A percentile compares a stretch with the other conserved stretches of the same genome.
phyloP scores from a whole-genome alignment of 1,284 basidiomycete species.

The Mycena citricolor region DNA sequence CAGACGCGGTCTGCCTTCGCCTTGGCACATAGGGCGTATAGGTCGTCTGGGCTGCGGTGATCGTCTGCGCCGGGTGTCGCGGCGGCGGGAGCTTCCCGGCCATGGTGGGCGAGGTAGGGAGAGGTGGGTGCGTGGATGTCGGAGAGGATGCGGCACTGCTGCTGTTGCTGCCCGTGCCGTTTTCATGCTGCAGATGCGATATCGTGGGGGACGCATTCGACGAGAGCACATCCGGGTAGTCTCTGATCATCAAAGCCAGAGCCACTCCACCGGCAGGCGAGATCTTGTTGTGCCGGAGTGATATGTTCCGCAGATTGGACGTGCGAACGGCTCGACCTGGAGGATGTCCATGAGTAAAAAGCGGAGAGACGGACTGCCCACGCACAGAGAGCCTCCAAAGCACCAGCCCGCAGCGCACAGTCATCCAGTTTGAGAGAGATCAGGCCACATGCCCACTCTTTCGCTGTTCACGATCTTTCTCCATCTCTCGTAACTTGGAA shows the following conservation, averaged over 20 bases:
- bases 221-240: constrained; percentile 82
- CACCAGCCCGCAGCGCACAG: constrained; percentile 69
- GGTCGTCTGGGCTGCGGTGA: constrained; percentile 59
- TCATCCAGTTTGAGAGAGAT: constrained; percentile 84
- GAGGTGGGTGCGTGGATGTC: too few relatives aligned
- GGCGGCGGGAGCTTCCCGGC: constrained; percentile 61
- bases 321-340: constrained; percentile 79
- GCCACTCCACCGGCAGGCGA: constrained; percentile 81
- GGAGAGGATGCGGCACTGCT: too few relatives aligned
- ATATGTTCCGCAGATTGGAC: constrained; percentile 83
- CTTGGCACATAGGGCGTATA: constrained; percentile 81
- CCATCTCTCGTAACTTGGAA: not conserved
- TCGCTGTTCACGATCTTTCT: not conserved
- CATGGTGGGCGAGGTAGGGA: too few relatives aligned
- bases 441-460: constrained; percentile 57
- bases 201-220: too few relatives aligned
- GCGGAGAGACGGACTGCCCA: constrained; percentile 16
- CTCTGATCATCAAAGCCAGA: constrained; percentile 92
- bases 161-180: constrained; percentile 23
- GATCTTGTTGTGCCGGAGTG: constrained; percentile 84
- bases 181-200: too few relatives aligned
- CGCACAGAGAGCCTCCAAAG: constrained; percentile 77
- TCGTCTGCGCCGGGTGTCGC: constrained; percentile 42
- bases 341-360: constrained; percentile 3
- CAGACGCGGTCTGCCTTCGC: constrained; percentile 43